These are phyloP conservation scores for Pseudodiploospora longispora DNA, from an alignment of 2,329 filamentous ascomycete genomes.

Conservation along the genomic window DNA sequence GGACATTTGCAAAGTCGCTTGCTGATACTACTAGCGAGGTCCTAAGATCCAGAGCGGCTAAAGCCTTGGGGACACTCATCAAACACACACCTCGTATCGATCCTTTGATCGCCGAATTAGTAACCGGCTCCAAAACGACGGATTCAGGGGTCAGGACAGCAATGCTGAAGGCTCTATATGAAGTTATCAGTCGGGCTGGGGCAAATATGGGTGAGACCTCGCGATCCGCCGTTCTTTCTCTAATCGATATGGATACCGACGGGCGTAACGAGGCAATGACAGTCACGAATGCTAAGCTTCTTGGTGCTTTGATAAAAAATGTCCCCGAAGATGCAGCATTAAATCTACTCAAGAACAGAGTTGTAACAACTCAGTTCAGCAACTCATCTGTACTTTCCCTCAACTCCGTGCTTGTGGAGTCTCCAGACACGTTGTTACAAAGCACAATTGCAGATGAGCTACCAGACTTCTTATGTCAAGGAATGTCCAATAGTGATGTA, in stretches of 20 bases:
- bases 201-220: conserved; percentile 91
- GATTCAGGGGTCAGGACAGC: conserved; percentile 84
- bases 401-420: conserved; percentile 81
- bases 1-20: conserved; percentile 92
- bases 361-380: conserved; percentile 68
- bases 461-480: conserved; percentile 68
- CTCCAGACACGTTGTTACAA: conserved; percentile 60
- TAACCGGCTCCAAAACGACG: conserved; percentile 84
- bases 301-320: conserved; percentile 84
- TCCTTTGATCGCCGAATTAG: conserved; percentile 83
- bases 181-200: conserved; percentile 92
- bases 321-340: conserved; percentile 64
- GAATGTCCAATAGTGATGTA: conserved; percentile 69
- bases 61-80: conserved; percentile 89
- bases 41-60: conserved; percentile 79
- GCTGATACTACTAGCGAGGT: conserved; percentile 89
- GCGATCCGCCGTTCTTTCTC: conserved; percentile 70
- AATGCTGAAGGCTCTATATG: conserved; percentile 94
- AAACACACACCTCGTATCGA: conserved; percentile 93
- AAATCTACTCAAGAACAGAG: conserved; percentile 56
- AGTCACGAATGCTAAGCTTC: conserved; percentile 81
- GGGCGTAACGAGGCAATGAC: conserved; percentile 70
- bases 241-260: conserved; percentile 80
- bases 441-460: conserved; percentile 63
- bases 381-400: conserved; percentile 76